These are phyloP conservation scores for Ophiostoma sp. DNA, from an alignment of 2,329 filamentous ascomycete genomes.

Conservation along the genomic window DNA sequence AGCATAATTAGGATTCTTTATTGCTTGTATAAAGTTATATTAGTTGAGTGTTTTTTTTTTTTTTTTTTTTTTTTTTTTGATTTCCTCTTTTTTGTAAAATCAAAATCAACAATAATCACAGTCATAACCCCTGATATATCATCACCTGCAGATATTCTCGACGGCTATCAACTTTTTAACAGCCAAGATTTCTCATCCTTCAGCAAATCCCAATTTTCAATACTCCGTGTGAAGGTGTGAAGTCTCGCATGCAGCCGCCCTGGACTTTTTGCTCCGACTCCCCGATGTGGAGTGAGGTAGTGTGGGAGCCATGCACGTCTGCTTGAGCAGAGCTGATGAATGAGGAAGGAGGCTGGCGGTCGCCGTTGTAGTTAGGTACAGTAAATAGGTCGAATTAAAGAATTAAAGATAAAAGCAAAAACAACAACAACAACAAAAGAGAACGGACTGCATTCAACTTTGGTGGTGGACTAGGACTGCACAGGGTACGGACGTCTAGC, in stretches of 20 bases:
- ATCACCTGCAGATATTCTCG: background rate
- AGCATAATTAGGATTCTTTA: background rate
- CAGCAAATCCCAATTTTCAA: background rate
- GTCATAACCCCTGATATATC: background rate
- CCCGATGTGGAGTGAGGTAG: slow-evolving; percentile 6
- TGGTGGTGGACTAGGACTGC: background rate
- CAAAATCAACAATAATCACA: too few species aligned
- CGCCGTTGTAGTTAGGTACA: background rate
- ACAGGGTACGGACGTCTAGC: too few species aligned
- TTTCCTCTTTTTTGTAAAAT: too few species aligned
- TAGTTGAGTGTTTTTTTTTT: too few species aligned
- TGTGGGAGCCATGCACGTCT: slow-evolving; percentile 2
- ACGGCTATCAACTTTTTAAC: background rate
- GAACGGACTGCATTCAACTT: background rate
- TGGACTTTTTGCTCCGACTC: slow-evolving; percentile 13
- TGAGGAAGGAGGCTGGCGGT: slow-evolving; percentile 8
- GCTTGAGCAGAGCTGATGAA: background rate
- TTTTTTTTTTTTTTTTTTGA: too few species aligned
- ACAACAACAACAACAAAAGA: background rate
- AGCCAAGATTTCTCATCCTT: background rate
- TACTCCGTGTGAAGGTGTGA: background rate
- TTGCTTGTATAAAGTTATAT: too few species aligned
- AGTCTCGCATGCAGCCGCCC: background rate
- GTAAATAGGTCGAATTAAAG: background rate
- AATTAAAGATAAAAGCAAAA: background rate